Percentiles rank a stretch among this genome's conserved stretches.
phyloP scores from a whole-genome alignment of 2,329 filamentous ascomycete genomes.

The Neonectria hederae region DNA sequence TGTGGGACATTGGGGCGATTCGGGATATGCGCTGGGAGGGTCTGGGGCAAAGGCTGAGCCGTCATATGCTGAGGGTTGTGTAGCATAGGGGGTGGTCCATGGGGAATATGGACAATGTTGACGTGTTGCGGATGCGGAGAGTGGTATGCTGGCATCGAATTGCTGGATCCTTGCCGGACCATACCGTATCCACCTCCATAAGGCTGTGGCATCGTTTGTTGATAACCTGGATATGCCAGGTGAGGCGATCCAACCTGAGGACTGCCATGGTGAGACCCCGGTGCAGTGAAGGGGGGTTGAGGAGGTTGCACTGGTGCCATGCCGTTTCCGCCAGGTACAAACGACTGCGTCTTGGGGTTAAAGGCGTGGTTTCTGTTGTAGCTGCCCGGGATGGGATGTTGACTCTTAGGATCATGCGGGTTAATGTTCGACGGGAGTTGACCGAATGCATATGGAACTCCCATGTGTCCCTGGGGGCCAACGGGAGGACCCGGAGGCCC shows the following conservation, averaged over 20 bases:
- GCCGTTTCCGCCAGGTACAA: constrained; percentile 72
- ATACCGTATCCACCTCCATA: constrained; percentile 63
- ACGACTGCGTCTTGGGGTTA: constrained; percentile 93
- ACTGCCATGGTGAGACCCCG: constrained; percentile 61
- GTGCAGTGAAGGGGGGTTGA: constrained; percentile 58
- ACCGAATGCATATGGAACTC: constrained; percentile 76
- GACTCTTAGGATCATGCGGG: constrained; percentile 76
- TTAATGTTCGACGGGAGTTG: constrained; percentile 77
- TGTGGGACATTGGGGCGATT: constrained; percentile 57
- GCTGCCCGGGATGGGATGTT: constrained; percentile 86
- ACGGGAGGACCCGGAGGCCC: constrained; percentile 63
- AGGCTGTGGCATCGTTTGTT: constrained; percentile 56
- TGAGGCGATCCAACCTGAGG: constrained; percentile 63
- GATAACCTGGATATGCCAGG: constrained; percentile 60
- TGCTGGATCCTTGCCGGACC: constrained; percentile 66
- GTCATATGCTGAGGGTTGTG: constrained; percentile 51
- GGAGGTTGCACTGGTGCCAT: constrained; percentile 60
- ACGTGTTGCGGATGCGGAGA: constrained; percentile 47
- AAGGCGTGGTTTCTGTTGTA: constrained; percentile 83
- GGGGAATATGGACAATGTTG: constrained; percentile 47
- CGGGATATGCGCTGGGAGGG: constrained; percentile 53
- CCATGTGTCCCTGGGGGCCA: constrained; percentile 44
- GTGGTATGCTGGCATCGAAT: constrained; percentile 62
- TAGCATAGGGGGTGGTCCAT: constrained; percentile 52
- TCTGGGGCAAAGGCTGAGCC: constrained; percentile 56